phyloP scores from a whole-genome alignment of 192 early-diverging fungal genomes.

The Spizellomyces sp. region DNA sequence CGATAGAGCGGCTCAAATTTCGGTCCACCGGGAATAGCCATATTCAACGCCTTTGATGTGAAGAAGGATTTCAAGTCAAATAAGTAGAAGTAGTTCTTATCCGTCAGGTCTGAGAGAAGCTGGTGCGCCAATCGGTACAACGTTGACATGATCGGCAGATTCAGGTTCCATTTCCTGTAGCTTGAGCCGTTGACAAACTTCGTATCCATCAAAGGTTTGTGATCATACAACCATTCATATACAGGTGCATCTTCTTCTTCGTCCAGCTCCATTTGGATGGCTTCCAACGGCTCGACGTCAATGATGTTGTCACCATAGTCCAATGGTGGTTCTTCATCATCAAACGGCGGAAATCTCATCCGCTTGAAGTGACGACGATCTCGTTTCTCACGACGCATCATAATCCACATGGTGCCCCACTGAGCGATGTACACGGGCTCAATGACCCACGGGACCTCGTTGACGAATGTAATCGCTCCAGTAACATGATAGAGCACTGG shows the following conservation, averaged over 20 bases:
- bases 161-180: constrained; percentile 88
- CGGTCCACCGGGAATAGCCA: constrained; percentile 97
- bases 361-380: constrained; percentile 98
- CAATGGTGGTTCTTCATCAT: constrained; percentile 98
- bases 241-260: constrained; percentile 92
- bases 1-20: constrained; percentile 97
- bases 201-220: constrained; percentile 78
- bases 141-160: constrained; percentile 92
- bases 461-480: constrained; percentile 98
- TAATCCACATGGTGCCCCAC: constrained; percentile 99
- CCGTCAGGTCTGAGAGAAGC: constrained; percentile 90
- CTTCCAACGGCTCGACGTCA: constrained; percentile 96
- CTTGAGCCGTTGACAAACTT: constrained; percentile 86
- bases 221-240: constrained; percentile 96
- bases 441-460: constrained; percentile 94
- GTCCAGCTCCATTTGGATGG: constrained; percentile 98
- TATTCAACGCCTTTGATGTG: constrained; percentile 96
- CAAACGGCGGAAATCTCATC: constrained; percentile 97
- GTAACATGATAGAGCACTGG: constrained; percentile 96
- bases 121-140: constrained; percentile 90
- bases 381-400: constrained; percentile 99
- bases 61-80: constrained; percentile 95
- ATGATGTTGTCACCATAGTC: constrained; percentile 99
- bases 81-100: constrained; percentile 98
- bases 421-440: constrained; percentile 98